Base-by-base conservation (phyloP, 257 asterid genomes). In the Solanum chaucha region DNA sequence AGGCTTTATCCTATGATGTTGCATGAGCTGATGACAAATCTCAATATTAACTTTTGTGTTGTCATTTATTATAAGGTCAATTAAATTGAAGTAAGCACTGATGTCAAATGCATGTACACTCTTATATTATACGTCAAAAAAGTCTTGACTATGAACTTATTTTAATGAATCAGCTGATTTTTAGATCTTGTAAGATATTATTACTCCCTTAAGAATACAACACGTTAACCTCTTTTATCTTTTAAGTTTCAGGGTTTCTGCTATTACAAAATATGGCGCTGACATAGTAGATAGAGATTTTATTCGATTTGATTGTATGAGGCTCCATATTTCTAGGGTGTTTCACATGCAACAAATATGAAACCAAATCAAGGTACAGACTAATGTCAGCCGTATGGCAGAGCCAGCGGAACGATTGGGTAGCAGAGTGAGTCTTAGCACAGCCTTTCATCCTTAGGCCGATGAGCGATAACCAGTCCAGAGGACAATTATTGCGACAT, bases 21-120 rank as follows among this genome's bases (percentile, higher is more conserved):
- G 85, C 85, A 28, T 9, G 85, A 10, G 68, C 0, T 26, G 85
- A 28, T 46, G 41, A 78, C 22, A 77, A 75, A 38, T 28, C 44
- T 15, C 2, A 44, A 81, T 19, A 17, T 81, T 7, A 28, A n/a
- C 17, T 26, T 81, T 9, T 30, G 41, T 5, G 10, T 8, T 28
- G 28, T 81, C 28, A 22, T 48, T 28, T 48, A 48, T 81, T 48
- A 81, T 48, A 48, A 48, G 85, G 30, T 81, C 6, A 81, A 19
- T 28, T 26, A 48, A 80, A 48, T 48, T 78, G 84, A 78, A 78
- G 85, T 48, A 81, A 81, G 85, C 85, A 6, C 3, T 81, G 85
- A 81, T 14, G 85, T 81, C 85, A 81, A 46, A 28, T 1, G 28
- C 14, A 46, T 2, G 28, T 6, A 28, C 22, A 46, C 41, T 26